Base-by-base conservation (phyloP, 2,329 filamentous ascomycete species). In the Diplodia scrobiculata region DNA sequence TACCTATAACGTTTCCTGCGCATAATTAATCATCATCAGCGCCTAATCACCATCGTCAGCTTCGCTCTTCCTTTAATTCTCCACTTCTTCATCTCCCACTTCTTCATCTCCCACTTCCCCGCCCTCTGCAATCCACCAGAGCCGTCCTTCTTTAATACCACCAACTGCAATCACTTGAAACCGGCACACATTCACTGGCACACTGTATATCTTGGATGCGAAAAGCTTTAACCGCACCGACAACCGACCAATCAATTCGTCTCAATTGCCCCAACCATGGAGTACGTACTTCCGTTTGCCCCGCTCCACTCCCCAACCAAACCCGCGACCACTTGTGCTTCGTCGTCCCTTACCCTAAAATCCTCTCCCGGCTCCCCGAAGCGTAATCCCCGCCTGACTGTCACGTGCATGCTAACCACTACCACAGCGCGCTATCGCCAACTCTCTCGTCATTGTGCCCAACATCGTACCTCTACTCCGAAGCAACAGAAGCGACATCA, bases 261-360 rank as follows among this genome's bases (percentile, higher is more conserved):
- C 11, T 3, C 25, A 14, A 7, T 41, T 9, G 25, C 36, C 38
- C 21, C 21, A 29, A 59, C 38, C 19, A 59, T 59, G 55, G 45
- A 59, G 55, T 59, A 59, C 36, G 55, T 59, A n/a, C 52, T 54
- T 21, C 7, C 36, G 9, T 58, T 10, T 32, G n/a, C 55, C 55
- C 38, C 55, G 55, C 38, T 47, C 55, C 25, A n/a, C 27, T 19
- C 54, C 32, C 36, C 54, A 58, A 58, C 54, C 36, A 21, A 19
- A 41, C 38, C 5, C 7, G 41, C 41, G 17, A 45, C 38, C 41
- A 19, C 17, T 7, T 17, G 13, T 21, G 27, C n/a, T 36, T 45
- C n/a, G n/a, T 45, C n/a, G 6, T 19, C 17, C 32, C 10, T 34
- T n/a, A 38, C 10, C 19, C 50, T 2, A 9, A 53, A 36, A 21